A percentile compares a stretch with the other conserved stretches of the same genome.
Evolutionary conservation across 257 asterid species (phyloP).

Genomic region (Primulina eburnea): DNA sequence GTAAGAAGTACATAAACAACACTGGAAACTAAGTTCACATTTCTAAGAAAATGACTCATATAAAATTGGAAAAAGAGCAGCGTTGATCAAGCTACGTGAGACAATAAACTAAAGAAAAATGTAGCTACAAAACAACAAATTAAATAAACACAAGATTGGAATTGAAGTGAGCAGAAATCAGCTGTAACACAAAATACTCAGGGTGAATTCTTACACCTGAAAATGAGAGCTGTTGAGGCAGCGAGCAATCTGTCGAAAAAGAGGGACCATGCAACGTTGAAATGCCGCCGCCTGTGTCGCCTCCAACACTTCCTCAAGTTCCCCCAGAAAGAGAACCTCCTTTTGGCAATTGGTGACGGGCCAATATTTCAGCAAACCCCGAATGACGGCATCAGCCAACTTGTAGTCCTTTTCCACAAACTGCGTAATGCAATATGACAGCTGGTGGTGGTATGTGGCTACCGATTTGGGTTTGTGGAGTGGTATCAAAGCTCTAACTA

Average conservation of each 20-base stretch:
- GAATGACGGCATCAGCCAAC: slow-evolving; percentile 29
- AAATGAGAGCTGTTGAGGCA: slow-evolving; percentile 27
- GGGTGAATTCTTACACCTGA: slow-evolving; percentile 14
- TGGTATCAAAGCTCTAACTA: slow-evolving; percentile 24
- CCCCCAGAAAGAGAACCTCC: slow-evolving; percentile 30
- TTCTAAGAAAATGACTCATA: background rate
- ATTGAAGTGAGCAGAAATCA: background rate
- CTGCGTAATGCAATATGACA: slow-evolving; percentile 30
- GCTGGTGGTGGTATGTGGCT: slow-evolving; percentile 26
- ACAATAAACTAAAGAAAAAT: background rate
- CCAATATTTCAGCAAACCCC: slow-evolving; percentile 34
- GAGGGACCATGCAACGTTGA: slow-evolving; percentile 23
- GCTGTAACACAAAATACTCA: background rate
- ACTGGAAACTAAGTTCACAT: background rate
- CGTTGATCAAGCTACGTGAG: slow-evolving; percentile 3
- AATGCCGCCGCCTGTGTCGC: slow-evolving; percentile 23
- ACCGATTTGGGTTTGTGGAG: slow-evolving; percentile 26
- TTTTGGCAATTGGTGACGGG: slow-evolving; percentile 31
- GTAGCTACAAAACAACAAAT: background rate
- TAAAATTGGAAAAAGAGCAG: background rate
- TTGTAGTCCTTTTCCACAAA: slow-evolving; percentile 29
- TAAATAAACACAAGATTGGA: background rate
- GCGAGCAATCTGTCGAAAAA: slow-evolving; percentile 22
- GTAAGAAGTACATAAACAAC: background rate
- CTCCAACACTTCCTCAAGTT: slow-evolving; percentile 26